Percentiles rank a stretch among this genome's conserved stretches.
phyloP scores from a whole-genome alignment of 441 rosid genomes.

The Pelargonium citronellum region DNA sequence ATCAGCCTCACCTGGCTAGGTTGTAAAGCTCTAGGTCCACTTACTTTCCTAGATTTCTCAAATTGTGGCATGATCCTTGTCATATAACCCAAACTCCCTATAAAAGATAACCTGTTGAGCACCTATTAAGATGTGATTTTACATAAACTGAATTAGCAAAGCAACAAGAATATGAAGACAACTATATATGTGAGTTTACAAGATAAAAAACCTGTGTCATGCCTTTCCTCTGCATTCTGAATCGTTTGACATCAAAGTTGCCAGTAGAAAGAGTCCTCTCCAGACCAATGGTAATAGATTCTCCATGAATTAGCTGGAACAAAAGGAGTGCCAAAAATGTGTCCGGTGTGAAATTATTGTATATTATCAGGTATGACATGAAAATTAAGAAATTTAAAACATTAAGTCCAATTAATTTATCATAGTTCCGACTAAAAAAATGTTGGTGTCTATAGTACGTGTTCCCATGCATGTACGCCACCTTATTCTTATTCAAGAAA shows the following conservation, averaged over 20 bases:
- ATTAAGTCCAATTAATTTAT: too few relatives aligned
- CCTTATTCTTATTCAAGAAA: background rate
- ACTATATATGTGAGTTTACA: conserved; percentile 18
- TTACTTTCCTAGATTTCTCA: conserved; percentile 97
- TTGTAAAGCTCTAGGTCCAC: conserved; percentile 99
- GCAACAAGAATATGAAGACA: conserved; percentile 13
- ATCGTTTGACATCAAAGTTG: conserved; percentile 85
- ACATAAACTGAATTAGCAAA: conserved; percentile 9
- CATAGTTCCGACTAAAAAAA: too few relatives aligned
- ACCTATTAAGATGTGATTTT: conserved; percentile 42
- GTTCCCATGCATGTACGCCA: background rate
- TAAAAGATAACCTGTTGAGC: conserved; percentile 70
- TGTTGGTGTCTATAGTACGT: too few relatives aligned
- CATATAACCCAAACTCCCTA: conserved; percentile 73
- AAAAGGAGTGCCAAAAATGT: background rate
- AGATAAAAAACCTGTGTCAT: conserved; percentile 67
- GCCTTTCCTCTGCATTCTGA: conserved; percentile 96
- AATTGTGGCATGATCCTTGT: conserved; percentile 84
- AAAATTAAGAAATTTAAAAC: too few relatives aligned
- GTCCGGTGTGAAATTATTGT: too few relatives aligned
- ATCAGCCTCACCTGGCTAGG: conserved; percentile 77
- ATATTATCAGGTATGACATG: too few relatives aligned
- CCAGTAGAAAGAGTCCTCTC: conserved; percentile 95
- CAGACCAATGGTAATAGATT: conserved; percentile 51
- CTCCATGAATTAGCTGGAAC: conserved; percentile 39